Percentiles rank a stretch among this genome's conserved stretches.
These are phyloP conservation scores for Trametes elegans DNA, from an alignment of 768 basidiomycete species.

Conservation along the genomic window DNA sequence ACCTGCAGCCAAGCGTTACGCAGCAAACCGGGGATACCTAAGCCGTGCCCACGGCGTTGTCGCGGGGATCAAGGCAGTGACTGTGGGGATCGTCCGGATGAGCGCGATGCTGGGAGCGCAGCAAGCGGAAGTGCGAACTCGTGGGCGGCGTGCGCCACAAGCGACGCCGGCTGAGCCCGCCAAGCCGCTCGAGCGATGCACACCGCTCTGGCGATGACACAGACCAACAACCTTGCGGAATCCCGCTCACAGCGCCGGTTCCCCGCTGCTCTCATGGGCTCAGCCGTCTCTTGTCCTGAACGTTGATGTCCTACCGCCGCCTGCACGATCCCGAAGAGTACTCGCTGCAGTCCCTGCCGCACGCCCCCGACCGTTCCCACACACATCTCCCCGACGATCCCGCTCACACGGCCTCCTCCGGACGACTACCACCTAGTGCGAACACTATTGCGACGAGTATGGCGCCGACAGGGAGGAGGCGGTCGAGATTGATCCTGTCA, in stretches of 20 bases:
- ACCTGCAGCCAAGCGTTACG: too few relatives aligned
- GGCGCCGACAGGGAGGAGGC: constrained; percentile 30
- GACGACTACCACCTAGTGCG: not conserved
- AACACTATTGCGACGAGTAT: not conserved
- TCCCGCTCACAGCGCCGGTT: not conserved
- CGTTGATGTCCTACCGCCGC: constrained; percentile 14
- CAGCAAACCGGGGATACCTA: too few relatives aligned
- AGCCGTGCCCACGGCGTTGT: too few relatives aligned
- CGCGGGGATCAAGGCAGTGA: too few relatives aligned
- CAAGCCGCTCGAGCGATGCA: too few relatives aligned
- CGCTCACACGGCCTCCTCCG: not conserved
- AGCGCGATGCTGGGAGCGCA: too few relatives aligned
- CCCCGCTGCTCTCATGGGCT: not conserved
- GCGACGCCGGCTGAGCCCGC: too few relatives aligned
- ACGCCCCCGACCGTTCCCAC: constrained; percentile 1
- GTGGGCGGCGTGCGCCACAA: too few relatives aligned
- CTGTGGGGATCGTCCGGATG: too few relatives aligned
- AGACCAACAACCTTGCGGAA: not conserved
- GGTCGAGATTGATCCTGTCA: constrained; percentile 43
- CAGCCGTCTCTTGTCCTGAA: not conserved
- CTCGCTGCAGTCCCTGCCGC: constrained; percentile 1
- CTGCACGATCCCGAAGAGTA: constrained; percentile 12
- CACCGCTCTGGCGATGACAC: not conserved
- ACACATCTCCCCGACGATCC: not conserved
- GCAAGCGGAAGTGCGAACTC: too few relatives aligned